Evolutionary conservation across 192 early-diverging fungal genomes (phyloP), one percentile per base, ranked within the genome.

Genomic region (Umbelopsis sp.): DNA sequence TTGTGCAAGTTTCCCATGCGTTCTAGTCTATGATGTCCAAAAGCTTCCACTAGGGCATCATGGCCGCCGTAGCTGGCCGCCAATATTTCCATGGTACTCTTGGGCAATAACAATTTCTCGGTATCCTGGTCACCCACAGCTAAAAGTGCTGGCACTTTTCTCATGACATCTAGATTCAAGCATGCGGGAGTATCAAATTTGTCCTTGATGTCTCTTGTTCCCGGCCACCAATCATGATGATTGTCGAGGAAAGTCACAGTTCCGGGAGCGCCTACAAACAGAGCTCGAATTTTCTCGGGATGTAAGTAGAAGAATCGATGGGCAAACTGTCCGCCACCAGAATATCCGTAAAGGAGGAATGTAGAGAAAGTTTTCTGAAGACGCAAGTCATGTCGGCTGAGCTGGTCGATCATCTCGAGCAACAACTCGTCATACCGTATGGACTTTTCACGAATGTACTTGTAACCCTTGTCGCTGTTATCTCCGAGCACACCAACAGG

Each of bases 301-400:
- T 61, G 18, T 4, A 61, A 18, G 33, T 61, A 61, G 55, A 61
- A 61, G 25, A 61, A 25, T 35, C 55, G 25, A 35, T 61, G 55
- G 18, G 33, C 55, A 61, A 61, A 61, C 16, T 61, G 55, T 18
- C 55, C 55, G 4, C 55, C 55, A 7, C 55, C 55, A 61, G 55
- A 61, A 35, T 61, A 61, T 11, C 55, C 55, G 4, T 61, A 13
- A 13, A 61, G 55, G 0, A 61, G 55, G 30, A 61, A 61, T 0
- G 55, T 61, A 11, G 55, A n/a, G 21, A 61, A 35, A 33, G 27
- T 16, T 33, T 35, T 25, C 2, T 35, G 10, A 13, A 61, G 30
- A n/a, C 16, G 55, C 27, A 61, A 61, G 13, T 61, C 30, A 7
- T 61, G 27, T 16, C 33, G 55, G 30, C 55, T 35, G 13, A 61